A percentile compares a stretch with the other conserved stretches of the same genome.
phyloP scores from a whole-genome alignment of 2,329 filamentous ascomycete genomes.

The Coniochaeta ligniaria region DNA sequence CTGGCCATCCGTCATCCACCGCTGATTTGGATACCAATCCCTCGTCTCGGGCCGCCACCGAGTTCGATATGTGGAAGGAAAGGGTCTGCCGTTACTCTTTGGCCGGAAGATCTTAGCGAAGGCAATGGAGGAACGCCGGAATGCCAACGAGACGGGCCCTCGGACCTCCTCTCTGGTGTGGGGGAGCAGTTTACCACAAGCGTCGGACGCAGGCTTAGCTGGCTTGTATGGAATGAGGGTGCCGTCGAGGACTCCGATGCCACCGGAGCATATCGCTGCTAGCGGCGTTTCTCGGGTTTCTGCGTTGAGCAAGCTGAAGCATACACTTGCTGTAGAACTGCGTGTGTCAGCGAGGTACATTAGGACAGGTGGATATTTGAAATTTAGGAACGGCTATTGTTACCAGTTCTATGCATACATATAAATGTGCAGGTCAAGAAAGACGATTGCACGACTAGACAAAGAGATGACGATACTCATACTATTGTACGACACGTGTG shows the following conservation, averaged over 20 bases:
- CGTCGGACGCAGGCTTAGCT: background rate
- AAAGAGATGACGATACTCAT: no score
- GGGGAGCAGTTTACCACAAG: background rate
- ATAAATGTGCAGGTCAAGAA: no score
- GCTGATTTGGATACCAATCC: background rate
- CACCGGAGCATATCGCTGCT: background rate
- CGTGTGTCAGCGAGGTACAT: no score
- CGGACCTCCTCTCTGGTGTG: background rate
- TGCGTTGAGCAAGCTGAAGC: background rate
- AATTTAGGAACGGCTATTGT: no score
- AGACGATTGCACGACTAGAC: no score
- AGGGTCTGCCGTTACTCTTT: background rate
- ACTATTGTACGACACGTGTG: background rate
- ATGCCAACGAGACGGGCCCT: background rate
- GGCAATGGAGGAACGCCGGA: background rate
- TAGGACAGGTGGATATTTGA: no score
- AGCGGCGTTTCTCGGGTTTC: no score
- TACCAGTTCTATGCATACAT: no score
- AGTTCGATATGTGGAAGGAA: background rate
- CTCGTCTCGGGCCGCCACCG: background rate
- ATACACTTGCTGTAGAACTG: background rate
- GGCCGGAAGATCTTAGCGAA: background rate
- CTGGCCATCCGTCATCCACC: background rate
- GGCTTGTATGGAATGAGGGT: background rate
- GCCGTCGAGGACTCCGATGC: background rate